Base-by-base conservation (phyloP, 768 basidiomycete genomes). In the Wakefieldia striispora region DNA sequence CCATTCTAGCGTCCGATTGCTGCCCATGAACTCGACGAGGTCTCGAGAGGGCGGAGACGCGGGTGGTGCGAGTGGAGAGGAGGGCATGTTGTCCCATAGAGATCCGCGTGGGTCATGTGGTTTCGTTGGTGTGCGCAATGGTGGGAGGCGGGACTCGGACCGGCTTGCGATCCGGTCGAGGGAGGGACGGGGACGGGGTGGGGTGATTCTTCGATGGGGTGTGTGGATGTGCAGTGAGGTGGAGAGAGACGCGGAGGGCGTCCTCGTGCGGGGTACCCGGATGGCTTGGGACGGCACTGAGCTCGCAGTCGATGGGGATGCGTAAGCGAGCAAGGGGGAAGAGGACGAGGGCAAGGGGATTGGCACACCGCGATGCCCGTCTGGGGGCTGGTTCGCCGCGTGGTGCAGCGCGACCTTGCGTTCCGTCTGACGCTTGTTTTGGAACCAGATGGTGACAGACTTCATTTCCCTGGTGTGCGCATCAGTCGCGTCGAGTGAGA, bases 391-490 rank as follows among this genome's bases (percentile, higher is more conserved):
- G 7, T n/a, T 55, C 1, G 55, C 54, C 12, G 66, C 67, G 46
- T 70, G 75, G 54, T 71, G 69, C 40, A 78, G 68, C 21, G 79
- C 77, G 23, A 75, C 72, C 59, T 79, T 79, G 58, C 81, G 79
- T 56, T 83, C 81, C 35, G 80, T 69, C 52, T 67, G 66, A 12
- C 66, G 67, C 52, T 67, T 67, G 37, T 67, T 67, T 53, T 67
- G 66, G 61, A 67, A 67, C 66, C 66, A 67, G 24, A 67, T 69
- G 40, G 66, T 67, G n/a, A 67, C 66, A 19, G 66, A 67, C 44
- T 67, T 67, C 46, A 69, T 67, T 63, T 67, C 66, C 66, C 66
- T 67, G 38, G 43, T 38, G 26, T 6, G 29, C 11, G 37, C 23
- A 51, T 68, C 12, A 61, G 57, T 45, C n/a, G 31, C 21, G 51